Percentiles rank a stretch among this genome's conserved stretches.
phyloP scores from a whole-genome alignment of 2,329 filamentous ascomycete genomes.

The Parascedosporium putredinis region DNA sequence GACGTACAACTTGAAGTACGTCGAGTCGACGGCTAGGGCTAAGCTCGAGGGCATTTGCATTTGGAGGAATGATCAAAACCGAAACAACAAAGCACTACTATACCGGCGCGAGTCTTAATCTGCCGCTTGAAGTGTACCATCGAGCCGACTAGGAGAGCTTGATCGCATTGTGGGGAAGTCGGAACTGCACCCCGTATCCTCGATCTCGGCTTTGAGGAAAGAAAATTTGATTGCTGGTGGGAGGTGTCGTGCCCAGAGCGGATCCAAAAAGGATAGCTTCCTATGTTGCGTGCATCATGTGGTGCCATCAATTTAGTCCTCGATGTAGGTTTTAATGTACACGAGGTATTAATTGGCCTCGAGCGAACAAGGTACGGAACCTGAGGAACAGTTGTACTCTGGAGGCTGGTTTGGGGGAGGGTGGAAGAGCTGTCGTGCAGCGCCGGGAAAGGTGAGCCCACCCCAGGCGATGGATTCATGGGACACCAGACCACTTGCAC shows the following conservation, averaged over 20 bases:
- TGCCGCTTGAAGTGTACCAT: no score
- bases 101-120: no score
- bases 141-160: no score
- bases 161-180: no score
- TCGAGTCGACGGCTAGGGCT: no score
- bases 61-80: no score
- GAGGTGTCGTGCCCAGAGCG: neutral
- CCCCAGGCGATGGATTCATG: no score
- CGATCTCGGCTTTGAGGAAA: neutral
- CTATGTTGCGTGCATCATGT: neutral
- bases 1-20: no score
- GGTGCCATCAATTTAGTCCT: neutral
- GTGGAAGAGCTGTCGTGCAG: neutral
- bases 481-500: no score
- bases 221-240: neutral
- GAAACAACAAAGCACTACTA: no score
- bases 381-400: neutral
- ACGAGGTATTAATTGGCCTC: constrained; percentile 2
- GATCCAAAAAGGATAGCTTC: neutral
- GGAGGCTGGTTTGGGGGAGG: neutral
- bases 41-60: no score
- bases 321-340: neutral
- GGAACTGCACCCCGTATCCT: no score
- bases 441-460: neutral
- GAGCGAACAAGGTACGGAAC: neutral